Evolutionary conservation across 2,329 filamentous ascomycete genomes (phyloP), one percentile per base, ranked within the genome.

Genomic region (Fusarium caatingaense): DNA sequence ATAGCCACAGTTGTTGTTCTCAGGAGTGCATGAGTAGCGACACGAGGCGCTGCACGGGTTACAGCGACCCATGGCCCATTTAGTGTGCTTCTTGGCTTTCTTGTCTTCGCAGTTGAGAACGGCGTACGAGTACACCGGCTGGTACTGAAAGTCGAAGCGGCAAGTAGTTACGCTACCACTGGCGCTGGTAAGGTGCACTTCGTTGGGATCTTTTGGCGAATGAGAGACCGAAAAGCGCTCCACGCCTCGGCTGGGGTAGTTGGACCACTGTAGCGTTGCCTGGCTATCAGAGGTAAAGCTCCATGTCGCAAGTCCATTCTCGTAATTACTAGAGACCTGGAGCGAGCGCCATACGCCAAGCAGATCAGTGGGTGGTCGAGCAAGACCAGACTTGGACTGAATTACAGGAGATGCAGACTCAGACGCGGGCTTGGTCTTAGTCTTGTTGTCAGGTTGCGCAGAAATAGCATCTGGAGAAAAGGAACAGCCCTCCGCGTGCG

Each of bases 301-400:
- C 57, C 53, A 60, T 21, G 16, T 18, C 12, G 53, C 53, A 7
- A 60, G 53, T 6, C 57, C 57, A 5, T 58, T 30, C 6, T 60
- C 32, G 20, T 47, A 47, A 11, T 57, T 6, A 0, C 11, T 48
- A 1, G 57, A 60, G 6, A 60, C 57, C 15, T 60, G 41, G 1
- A 60, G 25, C 10, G 53, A 47, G 11, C 57, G 53, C 57, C 57
- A 60, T 11, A 32, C 11, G 4, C 57, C 42, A 6, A 60, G 27
- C 0, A 47, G 21, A 1, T 18, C 6, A 4, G 21, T 6, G 0
- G 42, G 53, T 18, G 57, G 11, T 10, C 51, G 25, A 4, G 51
- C 25, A 15, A 60, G 30, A 3, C 51, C 51, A n/a, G 18, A 8
- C 3, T 41, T 25, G 21, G 25, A 46, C 6, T 60, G 57, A 11